Evolutionary conservation across 306 rosid genomes (phyloP).

Genomic region (Vicia faba): DNA sequence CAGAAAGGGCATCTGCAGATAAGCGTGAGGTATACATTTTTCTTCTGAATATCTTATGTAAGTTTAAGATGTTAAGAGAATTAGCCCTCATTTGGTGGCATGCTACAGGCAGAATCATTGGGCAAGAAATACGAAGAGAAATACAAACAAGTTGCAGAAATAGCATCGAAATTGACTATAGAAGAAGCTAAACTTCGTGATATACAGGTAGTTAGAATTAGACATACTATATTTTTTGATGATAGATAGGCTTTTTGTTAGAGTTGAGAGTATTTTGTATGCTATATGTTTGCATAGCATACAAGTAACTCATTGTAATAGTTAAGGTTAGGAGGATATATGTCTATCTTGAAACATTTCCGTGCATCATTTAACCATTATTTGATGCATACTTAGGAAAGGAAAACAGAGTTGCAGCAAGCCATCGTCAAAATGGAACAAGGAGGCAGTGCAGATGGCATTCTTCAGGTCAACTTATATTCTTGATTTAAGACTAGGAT

Average conservation of each 20-base stretch:
- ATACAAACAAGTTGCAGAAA: slow-evolving; percentile 89
- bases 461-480: slow-evolving; percentile 77
- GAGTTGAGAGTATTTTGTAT: slow-evolving; percentile 29
- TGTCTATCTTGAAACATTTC: slow-evolving; percentile 32
- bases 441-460: slow-evolving; percentile 98
- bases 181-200: slow-evolving; percentile 93
- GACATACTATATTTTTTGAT: slow-evolving; percentile 29
- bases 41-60: slow-evolving; percentile 22
- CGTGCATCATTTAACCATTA: slow-evolving; percentile 32
- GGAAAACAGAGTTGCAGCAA: slow-evolving; percentile 85
- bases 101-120: slow-evolving; percentile 75
- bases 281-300: background rate
- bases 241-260: slow-evolving; percentile 25
- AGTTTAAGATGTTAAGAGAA: slow-evolving; percentile 30
- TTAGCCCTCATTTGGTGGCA: slow-evolving; percentile 32
- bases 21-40: slow-evolving; percentile 76
- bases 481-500: slow-evolving; percentile 10
- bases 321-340: slow-evolving; percentile 35
- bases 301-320: background rate
- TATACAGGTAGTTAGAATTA: slow-evolving; percentile 66
- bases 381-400: slow-evolving; percentile 55
- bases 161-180: slow-evolving; percentile 82
- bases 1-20: slow-evolving; percentile 93
- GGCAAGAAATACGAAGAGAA: slow-evolving; percentile 88
- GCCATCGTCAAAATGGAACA: slow-evolving; percentile 89